Evolutionary conservation across 2,329 filamentous ascomycete species (phyloP).

Genomic region (Colletotrichum abscissum): DNA sequence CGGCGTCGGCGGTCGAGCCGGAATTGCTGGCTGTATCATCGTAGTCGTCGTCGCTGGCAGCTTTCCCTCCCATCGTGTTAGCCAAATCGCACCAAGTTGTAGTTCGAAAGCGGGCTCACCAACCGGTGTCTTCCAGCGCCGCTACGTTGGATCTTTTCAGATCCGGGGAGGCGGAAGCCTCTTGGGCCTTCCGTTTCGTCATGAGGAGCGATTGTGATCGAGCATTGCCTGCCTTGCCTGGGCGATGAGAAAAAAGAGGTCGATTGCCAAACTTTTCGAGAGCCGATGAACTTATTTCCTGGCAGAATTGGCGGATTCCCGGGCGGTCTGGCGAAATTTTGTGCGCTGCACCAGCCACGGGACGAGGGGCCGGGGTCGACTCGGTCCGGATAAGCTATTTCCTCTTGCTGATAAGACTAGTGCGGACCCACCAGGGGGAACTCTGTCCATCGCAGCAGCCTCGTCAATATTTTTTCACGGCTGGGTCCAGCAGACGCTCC

Average conservation of each 20-base stretch:
- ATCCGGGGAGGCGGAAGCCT: neutral
- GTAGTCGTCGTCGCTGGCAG: conserved; percentile 33
- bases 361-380: conserved; percentile 12
- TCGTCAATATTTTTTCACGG: conserved; percentile 38
- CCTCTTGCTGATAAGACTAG: conserved; percentile 25
- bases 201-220: conserved; percentile 21
- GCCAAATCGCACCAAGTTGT: neutral
- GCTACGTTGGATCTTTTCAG: conserved; percentile 25
- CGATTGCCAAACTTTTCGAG: neutral
- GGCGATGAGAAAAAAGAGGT: neutral
- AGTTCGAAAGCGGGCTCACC: neutral
- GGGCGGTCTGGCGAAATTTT: conserved; percentile 35
- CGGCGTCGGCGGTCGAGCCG: conserved; percentile 30
- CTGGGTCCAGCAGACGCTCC: conserved; percentile 22
- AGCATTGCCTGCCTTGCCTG: conserved; percentile 23
- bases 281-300: conserved; percentile 25
- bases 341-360: conserved; percentile 18
- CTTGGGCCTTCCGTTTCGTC: conserved; percentile 35
- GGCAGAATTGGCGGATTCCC: conserved; percentile 18
- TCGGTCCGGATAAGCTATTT: conserved; percentile 32
- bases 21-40: conserved; percentile 36
- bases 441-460: conserved; percentile 32
- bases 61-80: conserved; percentile 12
- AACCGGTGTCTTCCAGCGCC: conserved; percentile 15
- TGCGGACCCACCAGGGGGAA: conserved; percentile 1